These are phyloP conservation scores for Polytrichum formosum DNA, from an alignment of 225 moss, liverwort and hornwort species.

Conservation along the genomic window DNA sequence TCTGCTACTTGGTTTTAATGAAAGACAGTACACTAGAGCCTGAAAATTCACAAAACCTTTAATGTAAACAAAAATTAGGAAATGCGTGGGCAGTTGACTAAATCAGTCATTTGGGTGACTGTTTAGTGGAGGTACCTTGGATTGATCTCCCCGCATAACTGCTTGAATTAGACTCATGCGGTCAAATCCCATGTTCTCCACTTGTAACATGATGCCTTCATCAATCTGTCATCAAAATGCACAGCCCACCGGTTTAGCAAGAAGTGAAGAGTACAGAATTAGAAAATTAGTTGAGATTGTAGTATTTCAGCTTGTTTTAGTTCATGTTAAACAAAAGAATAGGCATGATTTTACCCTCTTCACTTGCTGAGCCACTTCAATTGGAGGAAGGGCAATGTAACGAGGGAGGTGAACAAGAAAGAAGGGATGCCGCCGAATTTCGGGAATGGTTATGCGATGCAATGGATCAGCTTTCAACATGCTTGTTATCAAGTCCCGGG, in stretches of 20 bases:
- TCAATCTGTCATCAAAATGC: constrained; percentile 42
- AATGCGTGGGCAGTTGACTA: too few relatives aligned
- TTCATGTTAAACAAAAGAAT: too few relatives aligned
- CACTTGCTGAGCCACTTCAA: constrained; percentile 49
- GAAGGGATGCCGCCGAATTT: constrained; percentile 62
- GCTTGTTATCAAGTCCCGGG: constrained; percentile 63
- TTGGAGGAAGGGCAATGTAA: constrained; percentile 50
- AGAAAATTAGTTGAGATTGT: too few relatives aligned
- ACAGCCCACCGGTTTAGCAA: not conserved
- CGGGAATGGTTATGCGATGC: constrained; percentile 58
- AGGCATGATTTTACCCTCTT: constrained; percentile 34
- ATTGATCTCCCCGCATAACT: constrained; percentile 40
- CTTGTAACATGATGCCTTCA: constrained; percentile 41
- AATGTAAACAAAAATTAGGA: too few relatives aligned
- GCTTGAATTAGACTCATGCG: constrained; percentile 26
- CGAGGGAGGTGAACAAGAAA: constrained; percentile 49
- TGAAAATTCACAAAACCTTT: too few relatives aligned
- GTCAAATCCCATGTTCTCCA: constrained; percentile 55
- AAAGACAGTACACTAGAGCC: too few relatives aligned
- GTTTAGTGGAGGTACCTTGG: constrained; percentile 25
- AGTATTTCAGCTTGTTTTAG: too few relatives aligned
- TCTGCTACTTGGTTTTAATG: too few relatives aligned
- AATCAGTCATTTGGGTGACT: too few relatives aligned
- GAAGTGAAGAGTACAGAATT: too few relatives aligned
- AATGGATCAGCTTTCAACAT: constrained; percentile 65